Percentiles rank a stretch among this genome's conserved stretches.
These are phyloP conservation scores for Leptographium galeiforme DNA, from an alignment of 2,329 filamentous ascomycete genomes.

Conservation along the genomic window DNA sequence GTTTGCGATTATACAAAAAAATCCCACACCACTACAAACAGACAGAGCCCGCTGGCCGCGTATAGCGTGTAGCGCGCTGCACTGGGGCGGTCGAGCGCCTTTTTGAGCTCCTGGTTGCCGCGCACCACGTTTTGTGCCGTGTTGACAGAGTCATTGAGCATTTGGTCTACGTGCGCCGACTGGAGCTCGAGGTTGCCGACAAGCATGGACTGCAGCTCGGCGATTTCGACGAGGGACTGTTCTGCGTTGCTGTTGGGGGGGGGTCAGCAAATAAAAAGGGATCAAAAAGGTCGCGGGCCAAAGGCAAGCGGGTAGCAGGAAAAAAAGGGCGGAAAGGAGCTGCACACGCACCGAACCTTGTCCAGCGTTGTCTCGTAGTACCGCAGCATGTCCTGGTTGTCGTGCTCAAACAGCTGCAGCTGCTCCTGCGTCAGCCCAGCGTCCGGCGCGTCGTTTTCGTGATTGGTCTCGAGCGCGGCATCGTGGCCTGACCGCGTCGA, in stretches of 20 bases:
- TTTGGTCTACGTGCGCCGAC: constrained; percentile 75
- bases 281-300: too few species aligned
- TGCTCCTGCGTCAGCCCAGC: constrained; percentile 67
- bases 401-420: constrained; percentile 82
- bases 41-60: constrained; percentile 61
- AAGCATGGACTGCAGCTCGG: constrained; percentile 79
- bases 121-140: constrained; percentile 78
- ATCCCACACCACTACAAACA: constrained; percentile 67
- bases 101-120: constrained; percentile 84
- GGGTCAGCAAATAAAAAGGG: too few species aligned
- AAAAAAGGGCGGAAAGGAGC: not conserved
- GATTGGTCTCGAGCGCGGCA: too few species aligned
- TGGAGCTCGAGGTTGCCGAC: constrained; percentile 77
- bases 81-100: constrained; percentile 59
- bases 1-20: constrained; percentile 36
- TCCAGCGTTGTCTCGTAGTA: constrained; percentile 90
- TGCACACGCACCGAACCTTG: constrained; percentile 69
- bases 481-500: too few species aligned
- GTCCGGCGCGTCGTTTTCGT: constrained; percentile 12
- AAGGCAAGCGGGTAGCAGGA: not conserved
- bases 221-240: constrained; percentile 82
- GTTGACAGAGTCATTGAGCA: constrained; percentile 69
- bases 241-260: constrained; percentile 56
- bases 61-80: constrained; percentile 69
- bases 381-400: constrained; percentile 84